A percentile compares a stretch with the other conserved stretches of the same genome.
These are phyloP conservation scores for Penicillium coprophilum DNA, from an alignment of 495 filamentous ascomycete species.

Conservation along the genomic window DNA sequence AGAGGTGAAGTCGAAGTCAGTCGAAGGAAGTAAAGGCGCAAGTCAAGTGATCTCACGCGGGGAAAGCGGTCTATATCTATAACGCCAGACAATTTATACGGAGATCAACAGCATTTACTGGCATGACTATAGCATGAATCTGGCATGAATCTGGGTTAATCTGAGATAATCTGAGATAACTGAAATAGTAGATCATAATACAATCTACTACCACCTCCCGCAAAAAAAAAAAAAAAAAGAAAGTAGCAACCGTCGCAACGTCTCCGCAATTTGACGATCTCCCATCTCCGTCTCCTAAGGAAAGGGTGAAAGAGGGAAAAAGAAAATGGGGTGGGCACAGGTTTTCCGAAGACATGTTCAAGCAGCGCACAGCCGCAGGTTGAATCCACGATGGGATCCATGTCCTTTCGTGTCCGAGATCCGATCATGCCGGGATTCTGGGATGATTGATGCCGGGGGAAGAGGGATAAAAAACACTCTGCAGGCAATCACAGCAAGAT, in stretches of 20 bases:
- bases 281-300: not conserved
- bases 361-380: conserved; percentile 18
- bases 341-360: conserved; percentile 17
- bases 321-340: not conserved
- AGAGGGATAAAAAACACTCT: conserved; percentile 20
- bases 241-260: conserved; percentile 7
- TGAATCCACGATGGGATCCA: conserved; percentile 58
- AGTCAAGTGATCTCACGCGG: conserved; percentile 30
- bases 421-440: conserved; percentile 12
- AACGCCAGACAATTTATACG: not conserved
- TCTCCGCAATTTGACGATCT: conserved; percentile 7
- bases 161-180: not conserved
- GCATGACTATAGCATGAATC: too few relatives aligned
- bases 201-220: conserved; percentile 4
- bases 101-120: too few relatives aligned
- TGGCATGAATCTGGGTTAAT: too few relatives aligned
- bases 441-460: conserved; percentile 13
- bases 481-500: conserved; percentile 16
- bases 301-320: conserved; percentile 11
- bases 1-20: not conserved
- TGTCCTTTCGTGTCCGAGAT: conserved; percentile 28
- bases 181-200: conserved; percentile 2
- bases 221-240: not conserved
- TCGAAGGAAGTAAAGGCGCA: conserved; percentile 8
- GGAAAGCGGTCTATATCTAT: conserved; percentile 12